Evolutionary conservation across 1,139 yeast genomes (phyloP).

Genomic region (Entelexis paramagnoliae): DNA sequence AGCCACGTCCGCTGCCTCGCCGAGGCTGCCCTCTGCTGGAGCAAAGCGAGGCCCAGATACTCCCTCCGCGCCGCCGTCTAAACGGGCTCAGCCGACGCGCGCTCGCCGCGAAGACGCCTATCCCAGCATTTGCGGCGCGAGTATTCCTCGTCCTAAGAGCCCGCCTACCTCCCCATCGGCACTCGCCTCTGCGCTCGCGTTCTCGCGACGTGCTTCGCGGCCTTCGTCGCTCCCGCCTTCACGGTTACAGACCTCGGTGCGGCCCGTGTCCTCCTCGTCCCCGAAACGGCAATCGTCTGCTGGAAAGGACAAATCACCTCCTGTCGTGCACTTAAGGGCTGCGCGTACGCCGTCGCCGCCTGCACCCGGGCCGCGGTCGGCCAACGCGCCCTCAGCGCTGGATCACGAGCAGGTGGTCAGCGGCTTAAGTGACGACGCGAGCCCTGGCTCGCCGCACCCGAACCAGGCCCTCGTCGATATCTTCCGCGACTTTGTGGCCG

Average conservation of each 20-base stretch:
- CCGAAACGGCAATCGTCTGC: too few relatives aligned
- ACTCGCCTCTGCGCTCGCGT: not conserved
- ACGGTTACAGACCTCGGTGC: not conserved
- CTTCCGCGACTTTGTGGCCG: constrained; percentile 35
- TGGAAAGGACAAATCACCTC: not conserved
- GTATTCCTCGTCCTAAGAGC: not conserved
- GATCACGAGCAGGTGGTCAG: not conserved
- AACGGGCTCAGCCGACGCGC: not conserved
- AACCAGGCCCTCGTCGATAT: constrained; percentile 28
- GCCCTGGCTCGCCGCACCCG: not conserved
- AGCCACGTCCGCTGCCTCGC: too few relatives aligned
- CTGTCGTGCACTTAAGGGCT: not conserved
- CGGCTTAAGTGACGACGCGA: not conserved
- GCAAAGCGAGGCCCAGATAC: not conserved
- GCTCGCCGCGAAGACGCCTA: constrained; percentile 1
- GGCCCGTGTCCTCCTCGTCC: too few relatives aligned
- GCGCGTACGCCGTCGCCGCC: not conserved
- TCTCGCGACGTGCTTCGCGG: not conserved
- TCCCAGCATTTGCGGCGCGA: not conserved
- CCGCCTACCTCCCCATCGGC: not conserved
- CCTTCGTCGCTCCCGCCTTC: not conserved
- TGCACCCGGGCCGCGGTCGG: not conserved
- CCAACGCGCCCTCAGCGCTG: not conserved
- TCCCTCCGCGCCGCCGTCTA: not conserved
- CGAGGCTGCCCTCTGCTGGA: not conserved